Percentiles rank a stretch among this genome's conserved stretches.
Conservation (phyloP, 140 eudicot genomes). For the Bidens hawaiensis region DNA sequence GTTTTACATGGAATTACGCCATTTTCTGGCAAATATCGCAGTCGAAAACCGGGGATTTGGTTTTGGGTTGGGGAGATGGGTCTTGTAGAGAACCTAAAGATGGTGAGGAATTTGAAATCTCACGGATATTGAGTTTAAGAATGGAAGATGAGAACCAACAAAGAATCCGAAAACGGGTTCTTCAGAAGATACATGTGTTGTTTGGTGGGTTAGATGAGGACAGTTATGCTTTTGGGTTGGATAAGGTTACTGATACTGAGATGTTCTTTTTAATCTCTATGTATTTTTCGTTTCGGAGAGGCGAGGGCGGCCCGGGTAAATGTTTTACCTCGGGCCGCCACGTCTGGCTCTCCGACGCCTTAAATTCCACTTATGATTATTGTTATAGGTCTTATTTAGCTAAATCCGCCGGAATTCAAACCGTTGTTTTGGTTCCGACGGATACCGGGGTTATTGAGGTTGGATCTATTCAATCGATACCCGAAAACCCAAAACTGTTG, state of each 20-base stretch:
- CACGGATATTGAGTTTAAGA: slow-evolving; percentile 33
- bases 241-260: slow-evolving; percentile 85
- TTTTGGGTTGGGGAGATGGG: slow-evolving; percentile 96
- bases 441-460: slow-evolving; percentile 75
- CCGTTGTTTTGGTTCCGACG: slow-evolving; percentile 78
- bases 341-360: slow-evolving; percentile 51
- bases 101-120: slow-evolving; percentile 60
- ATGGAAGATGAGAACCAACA: slow-evolving; percentile 76
- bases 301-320: slow-evolving; percentile 83
- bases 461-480: slow-evolving; percentile 60
- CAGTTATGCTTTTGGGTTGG: slow-evolving; percentile 69
- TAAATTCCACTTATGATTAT: slow-evolving; percentile 48
- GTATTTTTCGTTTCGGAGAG: slow-evolving; percentile 72
- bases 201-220: slow-evolving; percentile 84
- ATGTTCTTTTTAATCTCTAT: slow-evolving; percentile 82
- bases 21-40: slow-evolving; percentile 83
- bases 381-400: slow-evolving; percentile 75
- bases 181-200: slow-evolving; percentile 39
- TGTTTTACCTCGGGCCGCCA: slow-evolving; percentile 62
- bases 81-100: slow-evolving; percentile 81
- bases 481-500: slow-evolving; percentile 49
- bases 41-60: slow-evolving; percentile 70
- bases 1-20: slow-evolving; percentile 88
- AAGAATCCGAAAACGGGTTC: slow-evolving; percentile 58
- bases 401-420: slow-evolving; percentile 80